Evolutionary conservation across 495 filamentous ascomycete species (phyloP).

Genomic region (Penicillium ochrochloron): DNA sequence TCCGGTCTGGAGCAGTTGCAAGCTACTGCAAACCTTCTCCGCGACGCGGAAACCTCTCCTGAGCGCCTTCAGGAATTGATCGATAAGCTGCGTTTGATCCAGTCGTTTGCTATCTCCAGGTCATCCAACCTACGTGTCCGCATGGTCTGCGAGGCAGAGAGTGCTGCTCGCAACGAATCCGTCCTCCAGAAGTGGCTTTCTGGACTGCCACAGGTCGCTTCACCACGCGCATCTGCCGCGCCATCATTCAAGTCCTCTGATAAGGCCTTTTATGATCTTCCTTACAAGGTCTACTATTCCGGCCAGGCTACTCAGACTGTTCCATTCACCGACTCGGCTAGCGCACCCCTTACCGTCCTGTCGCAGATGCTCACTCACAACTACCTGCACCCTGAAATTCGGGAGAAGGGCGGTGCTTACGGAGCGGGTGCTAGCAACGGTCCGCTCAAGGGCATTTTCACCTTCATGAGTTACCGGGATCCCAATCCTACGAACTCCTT

Average conservation of each 20-base stretch:
- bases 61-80: constrained; percentile 77
- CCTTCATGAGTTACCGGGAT: constrained; percentile 95
- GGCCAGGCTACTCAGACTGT: constrained; percentile 80
- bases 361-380: constrained; percentile 96
- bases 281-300: constrained; percentile 96
- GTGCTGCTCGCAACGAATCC: constrained; percentile 68
- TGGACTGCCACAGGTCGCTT: constrained; percentile 53
- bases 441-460: constrained; percentile 81
- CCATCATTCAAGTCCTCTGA: constrained; percentile 45
- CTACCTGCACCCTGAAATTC: constrained; percentile 95
- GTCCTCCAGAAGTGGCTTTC: constrained; percentile 74
- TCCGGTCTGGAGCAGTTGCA: constrained; percentile 86
- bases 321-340: constrained; percentile 75
- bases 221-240: constrained; percentile 39
- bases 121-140: constrained; percentile 69
- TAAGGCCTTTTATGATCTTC: constrained; percentile 89
- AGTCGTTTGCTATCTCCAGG: constrained; percentile 69
- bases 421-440: constrained; percentile 87
- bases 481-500: constrained; percentile 92
- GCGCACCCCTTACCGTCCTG: constrained; percentile 82
- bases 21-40: constrained; percentile 70
- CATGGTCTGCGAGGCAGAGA: constrained; percentile 82
- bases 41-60: constrained; percentile 55
- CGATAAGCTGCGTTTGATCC: constrained; percentile 84
- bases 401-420: constrained; percentile 97